These are phyloP conservation scores for Solidago caesia DNA, from an alignment of 129 eudicot genomes.

Conservation along the genomic window DNA sequence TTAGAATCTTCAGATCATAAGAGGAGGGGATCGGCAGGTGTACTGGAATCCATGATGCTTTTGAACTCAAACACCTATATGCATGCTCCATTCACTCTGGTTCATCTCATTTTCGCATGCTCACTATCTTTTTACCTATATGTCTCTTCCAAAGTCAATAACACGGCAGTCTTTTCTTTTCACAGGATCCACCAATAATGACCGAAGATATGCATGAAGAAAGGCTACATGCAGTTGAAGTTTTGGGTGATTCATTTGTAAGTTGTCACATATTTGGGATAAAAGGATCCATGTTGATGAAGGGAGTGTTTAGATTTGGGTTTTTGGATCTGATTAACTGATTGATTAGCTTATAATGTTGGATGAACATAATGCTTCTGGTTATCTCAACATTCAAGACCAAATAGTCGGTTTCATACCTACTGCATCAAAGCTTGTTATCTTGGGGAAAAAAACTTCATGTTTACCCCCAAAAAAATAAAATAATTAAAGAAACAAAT, in stretches of 20 bases:
- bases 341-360: neutral
- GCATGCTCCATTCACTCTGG: slow-evolving; percentile 97
- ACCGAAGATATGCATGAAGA: slow-evolving; percentile 99
- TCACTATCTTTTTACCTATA: slow-evolving; percentile 1
- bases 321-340: too few relatives aligned
- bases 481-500: too few relatives aligned
- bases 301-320: too few relatives aligned
- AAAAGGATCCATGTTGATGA: too few relatives aligned
- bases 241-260: slow-evolving; percentile 76
- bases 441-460: neutral
- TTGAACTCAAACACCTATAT: slow-evolving; percentile 52
- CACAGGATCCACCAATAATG: slow-evolving; percentile 91
- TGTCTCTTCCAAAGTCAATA: neutral
- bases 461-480: neutral
- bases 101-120: slow-evolving; percentile 28
- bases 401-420: slow-evolving; percentile 2
- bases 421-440: neutral
- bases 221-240: slow-evolving; percentile 88
- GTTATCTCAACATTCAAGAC: neutral
- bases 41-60: slow-evolving; percentile 70
- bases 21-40: slow-evolving; percentile 77
- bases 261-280: slow-evolving; percentile 22
- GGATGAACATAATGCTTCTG: neutral
- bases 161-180: slow-evolving; percentile 6
- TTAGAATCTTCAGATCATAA: slow-evolving; percentile 31